A percentile compares a stretch with the other conserved stretches of the same genome.
phyloP scores from a whole-genome alignment of 352 stramenopile species.

The Phytophthora cryptogea region DNA sequence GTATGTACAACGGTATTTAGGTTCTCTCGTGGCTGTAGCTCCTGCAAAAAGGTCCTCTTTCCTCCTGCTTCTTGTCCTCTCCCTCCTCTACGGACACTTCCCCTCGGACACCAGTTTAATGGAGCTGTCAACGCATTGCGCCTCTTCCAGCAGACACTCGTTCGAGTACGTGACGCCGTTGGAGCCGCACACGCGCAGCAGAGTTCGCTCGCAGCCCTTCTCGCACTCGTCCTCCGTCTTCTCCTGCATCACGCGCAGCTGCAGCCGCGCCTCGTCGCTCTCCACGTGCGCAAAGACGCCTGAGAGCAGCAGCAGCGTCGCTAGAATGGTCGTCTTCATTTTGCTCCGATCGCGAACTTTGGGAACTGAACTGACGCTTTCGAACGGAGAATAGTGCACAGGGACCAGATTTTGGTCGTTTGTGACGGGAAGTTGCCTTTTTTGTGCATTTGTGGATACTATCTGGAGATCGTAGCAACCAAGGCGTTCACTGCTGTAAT shows the following conservation, averaged over 20 bases:
- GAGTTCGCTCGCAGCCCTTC: conserved; percentile 41
- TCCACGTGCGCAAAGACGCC: conserved; percentile 5
- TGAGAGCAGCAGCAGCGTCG: conserved; percentile 13
- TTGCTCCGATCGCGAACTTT: neutral
- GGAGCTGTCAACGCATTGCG: conserved; percentile 35
- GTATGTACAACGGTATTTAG: too few relatives aligned
- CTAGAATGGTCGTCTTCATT: conserved; percentile 18
- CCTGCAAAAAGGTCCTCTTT: too few relatives aligned
- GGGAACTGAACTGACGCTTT: conserved; percentile 1
- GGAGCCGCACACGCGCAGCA: conserved; percentile 58
- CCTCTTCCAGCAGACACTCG: conserved; percentile 54
- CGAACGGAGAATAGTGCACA: neutral
- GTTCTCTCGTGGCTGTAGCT: too few relatives aligned
- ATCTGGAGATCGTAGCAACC: conserved; percentile 24
- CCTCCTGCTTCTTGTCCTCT: too few relatives aligned
- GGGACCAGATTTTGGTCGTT: neutral
- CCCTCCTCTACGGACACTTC: conserved; percentile 27
- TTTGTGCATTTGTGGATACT: neutral
- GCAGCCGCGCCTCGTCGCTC: conserved; percentile 18
- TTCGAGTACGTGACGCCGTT: conserved; percentile 64
- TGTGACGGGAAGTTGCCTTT: neutral
- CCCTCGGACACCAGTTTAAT: conserved; percentile 35
- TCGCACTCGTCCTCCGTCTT: conserved; percentile 35
- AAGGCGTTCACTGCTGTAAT: conserved; percentile 13
- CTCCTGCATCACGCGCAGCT: neutral